These are phyloP conservation scores for Penicillium lagena DNA, from an alignment of 495 filamentous ascomycete genomes.

Conservation along the genomic window DNA sequence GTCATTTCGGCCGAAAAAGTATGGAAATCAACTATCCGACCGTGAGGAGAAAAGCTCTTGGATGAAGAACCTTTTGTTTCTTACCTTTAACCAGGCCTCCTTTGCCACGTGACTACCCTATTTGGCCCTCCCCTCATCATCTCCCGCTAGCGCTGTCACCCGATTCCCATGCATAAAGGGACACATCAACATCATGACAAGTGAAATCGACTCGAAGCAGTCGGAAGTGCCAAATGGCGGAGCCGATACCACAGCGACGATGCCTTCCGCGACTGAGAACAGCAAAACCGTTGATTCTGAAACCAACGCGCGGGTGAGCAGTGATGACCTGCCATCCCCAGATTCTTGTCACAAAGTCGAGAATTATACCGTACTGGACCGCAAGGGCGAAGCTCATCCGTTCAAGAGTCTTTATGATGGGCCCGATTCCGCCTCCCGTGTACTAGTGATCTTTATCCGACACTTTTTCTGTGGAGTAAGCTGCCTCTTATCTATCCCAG, in stretches of 20 bases:
- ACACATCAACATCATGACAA: not conserved
- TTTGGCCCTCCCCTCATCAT: too few species aligned
- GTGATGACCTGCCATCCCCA: constrained; percentile 42
- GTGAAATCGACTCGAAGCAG: not conserved
- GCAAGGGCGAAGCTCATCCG: constrained; percentile 50
- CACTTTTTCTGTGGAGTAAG: constrained; percentile 90
- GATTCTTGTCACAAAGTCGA: constrained; percentile 44
- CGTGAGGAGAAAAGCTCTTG: too few species aligned
- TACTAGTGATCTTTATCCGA: constrained; percentile 74
- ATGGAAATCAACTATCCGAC: too few species aligned
- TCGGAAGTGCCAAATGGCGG: not conserved
- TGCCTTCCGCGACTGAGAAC: not conserved
- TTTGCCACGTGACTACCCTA: too few species aligned
- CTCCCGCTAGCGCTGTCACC: too few species aligned
- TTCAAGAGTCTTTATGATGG: constrained; percentile 67
- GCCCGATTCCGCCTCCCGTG: constrained; percentile 43
- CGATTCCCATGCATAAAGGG: too few species aligned
- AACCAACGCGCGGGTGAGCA: not conserved
- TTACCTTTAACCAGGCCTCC: too few species aligned
- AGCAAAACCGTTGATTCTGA: constrained; percentile 3
- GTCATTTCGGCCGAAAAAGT: too few species aligned
- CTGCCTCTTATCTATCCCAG: constrained; percentile 1
- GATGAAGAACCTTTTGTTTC: too few species aligned
- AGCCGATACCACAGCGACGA: not conserved
- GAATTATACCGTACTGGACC: constrained; percentile 56